These are phyloP conservation scores for Chalciporus piperatus DNA, from an alignment of 768 basidiomycete species.

Conservation along the genomic window DNA sequence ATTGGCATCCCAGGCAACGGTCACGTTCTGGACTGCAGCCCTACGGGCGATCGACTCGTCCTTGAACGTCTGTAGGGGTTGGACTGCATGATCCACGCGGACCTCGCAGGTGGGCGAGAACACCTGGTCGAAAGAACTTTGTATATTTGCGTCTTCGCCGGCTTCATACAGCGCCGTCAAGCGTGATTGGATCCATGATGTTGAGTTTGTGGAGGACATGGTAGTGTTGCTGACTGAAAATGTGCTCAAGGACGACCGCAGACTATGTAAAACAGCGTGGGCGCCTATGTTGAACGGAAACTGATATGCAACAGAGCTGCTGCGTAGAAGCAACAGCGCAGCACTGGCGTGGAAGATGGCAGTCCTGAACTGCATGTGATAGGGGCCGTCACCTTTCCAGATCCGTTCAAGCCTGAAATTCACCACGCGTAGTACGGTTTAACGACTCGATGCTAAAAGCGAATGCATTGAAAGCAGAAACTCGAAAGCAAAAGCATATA, in stretches of 20 bases:
- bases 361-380: not conserved
- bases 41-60: conserved; percentile 24
- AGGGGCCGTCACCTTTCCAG: not conserved
- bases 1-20: conserved; percentile 35
- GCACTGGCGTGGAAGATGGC: conserved; percentile 3
- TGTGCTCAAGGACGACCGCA: not conserved
- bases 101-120: conserved; percentile 37
- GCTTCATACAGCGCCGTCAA: conserved; percentile 29
- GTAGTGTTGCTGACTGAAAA: not conserved
- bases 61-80: conserved; percentile 25
- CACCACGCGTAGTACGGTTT: no score
- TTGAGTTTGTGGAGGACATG: conserved; percentile 3
- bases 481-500: conserved; percentile 20
- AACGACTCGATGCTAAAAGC: no score
- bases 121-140: conserved; percentile 22
- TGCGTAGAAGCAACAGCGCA: conserved; percentile 1
- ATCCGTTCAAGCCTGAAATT: no score
- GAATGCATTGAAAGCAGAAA: no score
- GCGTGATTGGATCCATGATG: conserved; percentile 30
- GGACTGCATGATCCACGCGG: conserved; percentile 29
- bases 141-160: conserved; percentile 7
- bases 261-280: not conserved
- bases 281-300: not conserved
- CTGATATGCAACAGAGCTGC: not conserved
- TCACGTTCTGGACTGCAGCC: conserved; percentile 14